These are phyloP conservation scores for Sporothrix schenckii DNA, from an alignment of 2,329 filamentous ascomycete genomes.

Conservation along the genomic window DNA sequence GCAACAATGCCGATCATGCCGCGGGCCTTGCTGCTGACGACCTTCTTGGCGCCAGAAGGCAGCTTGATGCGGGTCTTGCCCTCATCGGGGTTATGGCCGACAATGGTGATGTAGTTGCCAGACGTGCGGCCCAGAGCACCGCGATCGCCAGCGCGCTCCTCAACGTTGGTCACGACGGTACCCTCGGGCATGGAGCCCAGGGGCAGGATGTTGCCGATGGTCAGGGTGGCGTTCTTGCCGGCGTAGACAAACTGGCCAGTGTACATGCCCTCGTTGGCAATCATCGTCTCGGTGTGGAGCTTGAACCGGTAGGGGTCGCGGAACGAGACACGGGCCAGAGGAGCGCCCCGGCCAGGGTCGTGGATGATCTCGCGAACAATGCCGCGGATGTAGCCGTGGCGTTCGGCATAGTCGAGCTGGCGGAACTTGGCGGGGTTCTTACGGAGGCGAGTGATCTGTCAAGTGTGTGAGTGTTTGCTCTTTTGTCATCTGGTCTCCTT, in stretches of 20 bases:
- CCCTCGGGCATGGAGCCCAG: constrained; percentile 94
- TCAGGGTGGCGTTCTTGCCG: constrained; percentile 97
- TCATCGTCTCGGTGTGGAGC: constrained; percentile 98
- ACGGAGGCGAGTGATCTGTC: constrained; percentile 82
- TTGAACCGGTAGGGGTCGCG: constrained; percentile 98
- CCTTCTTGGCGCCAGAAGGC: constrained; percentile 98
- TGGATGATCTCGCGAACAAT: constrained; percentile 99
- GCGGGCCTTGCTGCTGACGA: constrained; percentile 86
- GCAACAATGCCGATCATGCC: constrained; percentile 99
- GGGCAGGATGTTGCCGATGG: constrained; percentile 96
- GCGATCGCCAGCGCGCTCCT: constrained; percentile 98
- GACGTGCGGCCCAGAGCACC: constrained; percentile 95
- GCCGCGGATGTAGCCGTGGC: constrained; percentile 96
- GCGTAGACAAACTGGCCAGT: constrained; percentile 99
- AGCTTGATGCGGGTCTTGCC: constrained; percentile 99
- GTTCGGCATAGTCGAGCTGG: constrained; percentile 93
- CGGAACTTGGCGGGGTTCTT: constrained; percentile 93
- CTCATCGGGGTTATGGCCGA: constrained; percentile 97
- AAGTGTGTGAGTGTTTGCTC: constrained; percentile 23
- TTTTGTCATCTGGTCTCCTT: neutral
- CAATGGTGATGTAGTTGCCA: constrained; percentile 98
- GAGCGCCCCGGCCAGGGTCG: constrained; percentile 97
- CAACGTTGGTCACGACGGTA: constrained; percentile 98
- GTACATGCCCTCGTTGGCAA: constrained; percentile 99
- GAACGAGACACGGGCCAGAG: constrained; percentile 95